A percentile compares a stretch with the other conserved stretches of the same genome.
phyloP scores from a whole-genome alignment of 345 rosid species.

The Trapa bicornis region DNA sequence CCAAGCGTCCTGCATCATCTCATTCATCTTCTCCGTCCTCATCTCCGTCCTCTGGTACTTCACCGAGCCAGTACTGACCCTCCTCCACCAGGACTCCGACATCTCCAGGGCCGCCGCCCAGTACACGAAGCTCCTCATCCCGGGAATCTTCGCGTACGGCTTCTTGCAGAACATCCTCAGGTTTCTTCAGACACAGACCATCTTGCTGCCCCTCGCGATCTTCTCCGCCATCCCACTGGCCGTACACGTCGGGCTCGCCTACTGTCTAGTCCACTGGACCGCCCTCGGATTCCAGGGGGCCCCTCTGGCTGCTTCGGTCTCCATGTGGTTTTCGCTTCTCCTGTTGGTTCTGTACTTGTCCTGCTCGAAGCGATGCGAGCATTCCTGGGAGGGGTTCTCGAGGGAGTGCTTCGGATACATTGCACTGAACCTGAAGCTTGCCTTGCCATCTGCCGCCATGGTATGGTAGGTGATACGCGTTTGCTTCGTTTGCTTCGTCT shows the following conservation, averaged over 20 bases:
- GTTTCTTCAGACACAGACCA: conserved; percentile 68
- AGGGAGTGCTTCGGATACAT: conserved; percentile 24
- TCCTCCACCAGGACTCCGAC: conserved; percentile 45
- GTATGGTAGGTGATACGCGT: conserved; percentile 37
- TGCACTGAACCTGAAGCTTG: conserved; percentile 27
- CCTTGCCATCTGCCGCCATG: conserved; percentile 71
- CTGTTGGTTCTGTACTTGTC: conserved; percentile 32
- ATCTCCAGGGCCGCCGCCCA: conserved; percentile 45
- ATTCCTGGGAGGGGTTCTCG: conserved; percentile 59
- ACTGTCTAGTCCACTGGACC: conserved; percentile 30
- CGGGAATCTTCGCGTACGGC: conserved; percentile 53
- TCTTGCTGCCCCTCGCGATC: conserved; percentile 32
- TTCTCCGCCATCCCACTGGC: conserved; percentile 32
- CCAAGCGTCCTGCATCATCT: conserved; percentile 63
- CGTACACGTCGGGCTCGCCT: conserved; percentile 34
- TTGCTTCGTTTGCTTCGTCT: too few species aligned
- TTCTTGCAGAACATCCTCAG: conserved; percentile 57
- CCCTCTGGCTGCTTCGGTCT: conserved; percentile 54
- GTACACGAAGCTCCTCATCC: conserved; percentile 50
- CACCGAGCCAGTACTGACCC: conserved; percentile 34
- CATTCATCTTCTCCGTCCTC: conserved; percentile 32
- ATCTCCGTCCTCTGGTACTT: conserved; percentile 50
- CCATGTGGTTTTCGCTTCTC: conserved; percentile 51
- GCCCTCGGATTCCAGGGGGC: conserved; percentile 53
- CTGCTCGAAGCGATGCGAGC: conserved; percentile 23